Evolutionary conservation across 345 rosid genomes (phyloP), one percentile per base, ranked within the genome.

Genomic region (Clausena lansium): DNA sequence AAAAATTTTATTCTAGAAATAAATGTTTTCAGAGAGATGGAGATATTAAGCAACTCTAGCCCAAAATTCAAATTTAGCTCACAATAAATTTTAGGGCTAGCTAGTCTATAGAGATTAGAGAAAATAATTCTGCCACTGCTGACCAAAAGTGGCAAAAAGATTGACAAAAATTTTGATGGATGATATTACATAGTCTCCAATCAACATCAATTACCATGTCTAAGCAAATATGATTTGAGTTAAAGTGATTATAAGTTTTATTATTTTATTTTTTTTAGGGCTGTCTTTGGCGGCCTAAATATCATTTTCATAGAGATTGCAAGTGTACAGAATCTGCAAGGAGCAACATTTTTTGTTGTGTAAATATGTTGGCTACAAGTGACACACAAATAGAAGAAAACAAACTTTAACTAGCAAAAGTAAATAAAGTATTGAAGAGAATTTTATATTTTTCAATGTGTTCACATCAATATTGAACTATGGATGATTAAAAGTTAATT

Each of bases 161-260:
- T 47, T 9, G 64, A 63, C 61, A 61, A 39, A 58, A 14, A 2
- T 11, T 73, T 6, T 71, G 80, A 59, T 54, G 57, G 38, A 50
- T 65, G 60, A 54, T 65, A 70, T 52, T 52, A 52, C 71, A 22
- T 25, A 22, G 75, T 74, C 81, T 60, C 65, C 69, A 25, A 67
- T 83, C 86, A 71, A 22, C 74, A 64, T 81, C 86, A 71, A n/a
- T 52, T 52, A 52, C 85, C 58, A 67, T 64, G 30, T 77, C 82
- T 66, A 73, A 73, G 79, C 77, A 70, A 76, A 52, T 52, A 52
- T 15, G 32, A 9, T 70, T 19, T 28, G 30, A 38, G 20, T 5
- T 58, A 8, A 25, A 9, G 20, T 15, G 55, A 52, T 67, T 50
- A 45, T 30, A 57, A 17, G 7, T 5, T 52, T 17, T 50, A 38